Evolutionary conservation across 169 alveolate genomes (phyloP), one percentile per base, ranked within the genome.

Genomic region (Plasmodium gaboni): DNA sequence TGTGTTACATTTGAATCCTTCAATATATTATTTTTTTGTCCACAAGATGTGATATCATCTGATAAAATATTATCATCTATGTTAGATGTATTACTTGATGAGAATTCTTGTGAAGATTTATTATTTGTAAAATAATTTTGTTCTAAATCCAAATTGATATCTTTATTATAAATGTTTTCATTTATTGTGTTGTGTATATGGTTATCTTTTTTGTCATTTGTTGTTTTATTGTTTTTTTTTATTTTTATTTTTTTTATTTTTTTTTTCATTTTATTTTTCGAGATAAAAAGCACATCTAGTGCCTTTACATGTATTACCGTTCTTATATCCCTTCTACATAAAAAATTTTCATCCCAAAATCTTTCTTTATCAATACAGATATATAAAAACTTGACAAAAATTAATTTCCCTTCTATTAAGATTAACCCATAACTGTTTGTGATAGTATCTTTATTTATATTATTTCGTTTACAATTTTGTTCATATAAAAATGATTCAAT

Each of bases 301-400:
- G 89, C 92, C 73, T 65, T 88, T 65, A 32, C 97, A 92, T 74
- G 97, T 74, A 87, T 92, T 61, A 95, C 95, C 32, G 97, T 85
- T 53, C 97, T 91, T n/a, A 94, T 85, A 87, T 96, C 98, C 55
- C 98, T 78, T 57, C 98, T 78, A 69, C 96, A 94, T 22, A 96
- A 92, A 80, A 96, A 96, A 50, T 93, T 94, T 70, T 92, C 96
- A 57, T 96, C 89, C 98, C 98, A 96, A 96, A 97, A 96, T 55
- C 93, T 94, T 63, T 95, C 96, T 94, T 96, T 92, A 50, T 95
- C 97, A 24, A 94, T 94, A 57, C 98, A 96, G 0, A 94, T 86
- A 67, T 95, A 95, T 50, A 93, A 70, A 57, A 92, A 94, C 85
- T 95, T 94, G 55, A 96, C 96, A 64, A 96, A 93, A 38, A 92